Evolutionary conservation across 257 asterid species (phyloP).

Genomic region (Perilla frutescens): DNA sequence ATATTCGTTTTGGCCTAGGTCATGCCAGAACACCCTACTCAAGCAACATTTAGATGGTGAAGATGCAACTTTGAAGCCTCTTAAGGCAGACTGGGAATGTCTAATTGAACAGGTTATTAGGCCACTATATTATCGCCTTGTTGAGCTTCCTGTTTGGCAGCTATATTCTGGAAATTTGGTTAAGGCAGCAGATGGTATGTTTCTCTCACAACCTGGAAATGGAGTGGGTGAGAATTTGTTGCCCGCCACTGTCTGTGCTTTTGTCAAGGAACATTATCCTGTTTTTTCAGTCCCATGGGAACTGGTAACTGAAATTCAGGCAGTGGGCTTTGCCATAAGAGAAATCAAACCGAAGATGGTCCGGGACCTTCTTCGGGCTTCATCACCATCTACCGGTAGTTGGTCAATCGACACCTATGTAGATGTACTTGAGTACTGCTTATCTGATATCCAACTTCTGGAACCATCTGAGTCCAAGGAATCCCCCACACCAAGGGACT

Average conservation of each 20-base stretch:
- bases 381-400: constrained; percentile 65
- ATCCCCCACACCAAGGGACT: constrained; percentile 39
- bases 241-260: constrained; percentile 89
- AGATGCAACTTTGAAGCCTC: constrained; percentile 46
- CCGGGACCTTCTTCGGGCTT: constrained; percentile 81
- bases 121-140: constrained; percentile 80
- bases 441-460: constrained; percentile 75
- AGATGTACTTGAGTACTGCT: constrained; percentile 94
- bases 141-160: constrained; percentile 92
- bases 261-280: constrained; percentile 96
- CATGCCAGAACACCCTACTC: constrained; percentile 44
- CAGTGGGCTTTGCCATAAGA: constrained; percentile 74
- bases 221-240: constrained; percentile 79
- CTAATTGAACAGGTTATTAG: constrained; percentile 74
- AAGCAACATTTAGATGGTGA: constrained; percentile 48
- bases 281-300: constrained; percentile 99
- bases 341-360: constrained; percentile 98
- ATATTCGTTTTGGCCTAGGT: constrained; percentile 92
- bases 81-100: constrained; percentile 78
- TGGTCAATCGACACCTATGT: constrained; percentile 76
- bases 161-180: constrained; percentile 87
- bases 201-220: constrained; percentile 91
- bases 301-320: constrained; percentile 85
- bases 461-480: constrained; percentile 52
- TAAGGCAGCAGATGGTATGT: constrained; percentile 94